Conservation (phyloP, 2,329 filamentous ascomycete species). For the Rachicladosporium sp. region DNA sequence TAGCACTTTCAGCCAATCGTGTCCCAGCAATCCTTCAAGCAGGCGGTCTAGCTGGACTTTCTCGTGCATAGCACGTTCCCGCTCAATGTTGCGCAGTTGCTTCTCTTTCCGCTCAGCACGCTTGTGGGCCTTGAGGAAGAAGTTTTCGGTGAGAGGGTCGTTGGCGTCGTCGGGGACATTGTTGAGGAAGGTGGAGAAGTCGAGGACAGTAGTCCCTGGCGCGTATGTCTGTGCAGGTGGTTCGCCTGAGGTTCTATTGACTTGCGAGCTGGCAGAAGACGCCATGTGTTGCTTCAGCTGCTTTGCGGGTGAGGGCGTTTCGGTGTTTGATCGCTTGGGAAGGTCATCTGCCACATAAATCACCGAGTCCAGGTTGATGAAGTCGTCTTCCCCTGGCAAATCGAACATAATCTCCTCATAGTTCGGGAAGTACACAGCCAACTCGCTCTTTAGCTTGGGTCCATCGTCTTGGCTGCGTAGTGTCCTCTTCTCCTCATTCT, state of each 20-base stretch:
- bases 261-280: not conserved
- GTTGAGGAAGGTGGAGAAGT: conserved; percentile 7
- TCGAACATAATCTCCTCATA: conserved; percentile 92
- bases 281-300: not conserved
- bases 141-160: conserved; percentile 45
- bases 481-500: conserved; percentile 53
- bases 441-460: conserved; percentile 77
- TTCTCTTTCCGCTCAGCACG: conserved; percentile 54
- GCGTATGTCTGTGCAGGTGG: not conserved
- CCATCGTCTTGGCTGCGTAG: conserved; percentile 74
- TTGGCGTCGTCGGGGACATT: conserved; percentile 22
- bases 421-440: conserved; percentile 81
- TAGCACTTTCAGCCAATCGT: conserved; percentile 87
- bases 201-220: not conserved
- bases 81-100: conserved; percentile 55
- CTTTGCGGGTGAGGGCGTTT: conserved; percentile 3
- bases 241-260: not conserved
- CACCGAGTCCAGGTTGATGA: conserved; percentile 16
- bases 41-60: conserved; percentile 53
- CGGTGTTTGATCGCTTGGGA: conserved; percentile 2
- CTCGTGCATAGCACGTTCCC: conserved; percentile 53
- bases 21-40: conserved; percentile 73
- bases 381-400: conserved; percentile 65
- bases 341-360: conserved; percentile 21
- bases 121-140: conserved; percentile 47